Evolutionary conservation across 805 yeast genomes (phyloP), one percentile per base, ranked within the genome.

Genomic region (Candida berthetii): DNA sequence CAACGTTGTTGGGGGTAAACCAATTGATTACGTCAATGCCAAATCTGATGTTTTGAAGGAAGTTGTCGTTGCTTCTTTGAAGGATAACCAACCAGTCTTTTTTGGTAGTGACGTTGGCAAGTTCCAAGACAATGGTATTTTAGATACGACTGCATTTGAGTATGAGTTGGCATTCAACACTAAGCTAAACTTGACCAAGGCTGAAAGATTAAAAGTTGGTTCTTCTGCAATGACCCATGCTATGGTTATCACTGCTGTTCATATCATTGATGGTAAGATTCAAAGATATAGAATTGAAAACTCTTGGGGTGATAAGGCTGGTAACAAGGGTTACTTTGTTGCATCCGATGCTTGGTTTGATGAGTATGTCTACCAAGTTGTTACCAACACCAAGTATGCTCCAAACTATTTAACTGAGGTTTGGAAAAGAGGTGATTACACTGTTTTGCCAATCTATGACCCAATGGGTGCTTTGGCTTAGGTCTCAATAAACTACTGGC

Each of bases 51-150:
- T 65, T 15, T 65, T 86, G 45, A 75, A 85, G 38, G 53, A 68
- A 34, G 72, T 78, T 25, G 84, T 85, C 19, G 74, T 85, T 34
- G 70, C 75, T 50, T 75, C 85, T 62, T 71, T 86, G 53, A 74
- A 80, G 62, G 72, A 69, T 48, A 79, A 84, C 60, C 81, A 80
- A 64, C 82, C 93, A 0, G 85, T 86, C 6, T 86, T 86, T 69
- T 86, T 86, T 56, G 95, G 95, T n/a, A 80, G 87, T 16, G 91
- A 86, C 59, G 85, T 87, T 19, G 90, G 89, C 13, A 80, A 82
- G 56, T 86, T 70, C 62, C 71, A 71, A 69, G 77, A 80, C 55
- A 67, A 76, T 6, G 96, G 96, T 39, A 61, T 84, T 39, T 77
- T 86, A 70, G 95, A 85, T 57, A 62, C 76, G 13, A 69, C 72